Base-by-base conservation (phyloP, 768 basidiomycete species). In the Pleurotus salmoneostramineus region DNA sequence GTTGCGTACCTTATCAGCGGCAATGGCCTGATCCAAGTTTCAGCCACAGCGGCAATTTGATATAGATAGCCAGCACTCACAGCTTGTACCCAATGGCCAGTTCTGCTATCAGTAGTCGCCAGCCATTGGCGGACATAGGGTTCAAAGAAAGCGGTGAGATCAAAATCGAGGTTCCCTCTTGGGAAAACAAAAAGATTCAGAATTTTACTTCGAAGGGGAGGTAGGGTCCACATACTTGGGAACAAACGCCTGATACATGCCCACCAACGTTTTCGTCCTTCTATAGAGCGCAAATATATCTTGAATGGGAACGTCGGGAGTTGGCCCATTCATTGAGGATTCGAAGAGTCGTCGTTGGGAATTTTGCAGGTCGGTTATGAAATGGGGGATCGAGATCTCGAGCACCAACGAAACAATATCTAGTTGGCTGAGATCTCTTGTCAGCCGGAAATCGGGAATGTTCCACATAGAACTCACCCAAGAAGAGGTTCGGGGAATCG, bases 21-120 rank as follows among this genome's bases (percentile, higher is more conserved):
- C 81, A 61, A 96, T 87, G 15, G 94, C 93, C 84, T 91, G 65
- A 27, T 15, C 58, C 15, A 35, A 36, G 2, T 17, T 36, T 32
- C 36, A 57, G 7, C 14, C 5, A 43, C 36, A 11, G 47, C 5
- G 48, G 5, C 54, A 54, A 45, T 17, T 17, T 55, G 8, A 33
- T 0, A n/a, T 15, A 36, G 4, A 17, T 43, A 50, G 5, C 11
- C 12, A 11, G 4, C 1, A 81, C 91, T 71, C 61, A 93, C 92
- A 60, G 88, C 87, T 68, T 95, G 83, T 4, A 98, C 96, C 97
- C 97, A 99, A 60, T 94, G 88, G 46, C 82, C 81, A 6, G 96
- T 98, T 77, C 93, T 96, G 58, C 77, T 83, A 63, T 95, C 91
- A 0, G 93, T 97, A 58, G 88, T 88, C n/a, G 83, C 64, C 27